Conservation (phyloP, 192 early-diverging fungal species). For the Coemansia sp. region DNA sequence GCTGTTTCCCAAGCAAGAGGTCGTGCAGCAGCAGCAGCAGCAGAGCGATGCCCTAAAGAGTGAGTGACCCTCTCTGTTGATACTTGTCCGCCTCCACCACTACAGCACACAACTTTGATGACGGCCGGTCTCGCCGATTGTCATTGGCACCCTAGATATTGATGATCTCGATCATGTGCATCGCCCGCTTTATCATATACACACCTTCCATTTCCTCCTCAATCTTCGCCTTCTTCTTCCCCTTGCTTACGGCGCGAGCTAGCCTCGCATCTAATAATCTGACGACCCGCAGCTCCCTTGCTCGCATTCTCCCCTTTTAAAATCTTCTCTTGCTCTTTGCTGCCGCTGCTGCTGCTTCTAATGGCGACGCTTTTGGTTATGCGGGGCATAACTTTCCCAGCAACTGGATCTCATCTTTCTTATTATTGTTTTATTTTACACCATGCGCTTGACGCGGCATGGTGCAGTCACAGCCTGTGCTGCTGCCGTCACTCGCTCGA, state of each 20-base stretch:
- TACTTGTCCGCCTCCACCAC: slow-evolving; percentile 3
- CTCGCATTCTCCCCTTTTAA: too few species aligned
- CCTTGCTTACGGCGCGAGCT: neutral
- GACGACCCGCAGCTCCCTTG: too few species aligned
- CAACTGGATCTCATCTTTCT: slow-evolving; percentile 7
- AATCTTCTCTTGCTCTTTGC: neutral
- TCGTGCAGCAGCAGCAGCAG: slow-evolving; percentile 49
- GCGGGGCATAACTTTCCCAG: neutral
- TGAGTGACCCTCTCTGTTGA: slow-evolving; percentile 42
- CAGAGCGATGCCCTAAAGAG: slow-evolving; percentile 46
- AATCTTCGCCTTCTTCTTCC: too few species aligned
- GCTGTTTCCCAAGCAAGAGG: slow-evolving; percentile 75
- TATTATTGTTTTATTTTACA: neutral
- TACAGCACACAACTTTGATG: neutral
- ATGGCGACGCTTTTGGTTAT: neutral
- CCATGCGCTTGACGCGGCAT: neutral
- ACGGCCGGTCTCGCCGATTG: neutral
- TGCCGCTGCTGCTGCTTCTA: neutral
- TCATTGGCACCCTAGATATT: slow-evolving; percentile 9
- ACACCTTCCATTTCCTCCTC: neutral
- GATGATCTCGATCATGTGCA: slow-evolving; percentile 1
- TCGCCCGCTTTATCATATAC: slow-evolving; percentile 25
- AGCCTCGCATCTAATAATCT: neutral
- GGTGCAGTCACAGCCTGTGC: neutral
- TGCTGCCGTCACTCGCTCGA: neutral